These are phyloP conservation scores for Solanum hybrid DNA, from an alignment of 305 asterid genomes.

Conservation along the genomic window DNA sequence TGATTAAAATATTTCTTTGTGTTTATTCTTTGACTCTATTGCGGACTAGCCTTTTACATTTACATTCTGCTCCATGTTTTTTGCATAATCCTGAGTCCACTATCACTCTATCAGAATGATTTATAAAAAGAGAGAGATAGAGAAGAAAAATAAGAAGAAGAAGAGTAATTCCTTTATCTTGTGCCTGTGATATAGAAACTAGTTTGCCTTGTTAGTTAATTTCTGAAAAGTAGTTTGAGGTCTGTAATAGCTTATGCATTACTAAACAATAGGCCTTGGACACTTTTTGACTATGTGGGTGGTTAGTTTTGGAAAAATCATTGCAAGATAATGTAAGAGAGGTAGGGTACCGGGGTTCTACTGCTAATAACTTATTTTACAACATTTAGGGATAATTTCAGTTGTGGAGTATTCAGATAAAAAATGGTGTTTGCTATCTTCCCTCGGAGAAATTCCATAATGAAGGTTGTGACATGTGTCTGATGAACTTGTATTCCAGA, in stretches of 20 bases:
- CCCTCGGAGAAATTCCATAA: not conserved
- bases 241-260: not conserved
- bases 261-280: not conserved
- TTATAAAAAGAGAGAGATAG: not conserved
- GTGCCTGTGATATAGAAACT: not conserved
- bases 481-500: not conserved
- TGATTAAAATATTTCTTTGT: not conserved
- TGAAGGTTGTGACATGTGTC: not conserved
- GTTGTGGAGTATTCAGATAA: not conserved
- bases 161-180: not conserved
- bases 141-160: not conserved
- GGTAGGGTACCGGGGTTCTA: not conserved
- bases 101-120: not conserved
- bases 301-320: not conserved
- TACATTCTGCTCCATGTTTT: not conserved
- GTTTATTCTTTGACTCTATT: not conserved
- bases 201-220: not conserved
- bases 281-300: not conserved
- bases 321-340: not conserved
- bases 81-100: not conserved
- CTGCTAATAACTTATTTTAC: not conserved
- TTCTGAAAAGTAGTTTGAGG: not conserved
- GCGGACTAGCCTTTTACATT: not conserved
- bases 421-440: not conserved
- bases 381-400: not conserved